phyloP scores from a whole-genome alignment of 2,329 filamentous ascomycete species.

The Colletotrichum scovillei region DNA sequence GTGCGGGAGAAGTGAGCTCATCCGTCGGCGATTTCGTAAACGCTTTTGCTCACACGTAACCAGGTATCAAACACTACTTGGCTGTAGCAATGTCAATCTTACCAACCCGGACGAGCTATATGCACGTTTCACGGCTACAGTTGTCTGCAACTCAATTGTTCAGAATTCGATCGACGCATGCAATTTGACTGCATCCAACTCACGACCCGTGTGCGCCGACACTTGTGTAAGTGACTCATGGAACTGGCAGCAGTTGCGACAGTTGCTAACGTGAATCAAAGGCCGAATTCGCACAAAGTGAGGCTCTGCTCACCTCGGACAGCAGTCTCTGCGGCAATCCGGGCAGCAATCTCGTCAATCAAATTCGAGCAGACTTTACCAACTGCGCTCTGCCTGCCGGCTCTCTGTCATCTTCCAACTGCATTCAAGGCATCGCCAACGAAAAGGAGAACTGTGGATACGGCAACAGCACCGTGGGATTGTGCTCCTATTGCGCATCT shows the following conservation, averaged over 20 bases:
- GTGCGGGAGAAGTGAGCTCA: slow-evolving; percentile 79
- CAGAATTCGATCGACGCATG: slow-evolving; percentile 86
- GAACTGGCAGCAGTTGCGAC: slow-evolving; percentile 2
- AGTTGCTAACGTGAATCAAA: slow-evolving; percentile 48
- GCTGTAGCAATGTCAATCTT: slow-evolving; percentile 82
- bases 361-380: slow-evolving; percentile 93
- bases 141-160: slow-evolving; percentile 93
- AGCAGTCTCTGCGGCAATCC: slow-evolving; percentile 77
- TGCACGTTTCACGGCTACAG: slow-evolving; percentile 90
- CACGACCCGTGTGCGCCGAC: slow-evolving; percentile 86
- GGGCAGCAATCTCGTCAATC: slow-evolving; percentile 71
- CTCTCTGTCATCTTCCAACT: slow-evolving; percentile 77
- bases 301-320: slow-evolving; percentile 85
- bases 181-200: slow-evolving; percentile 69
- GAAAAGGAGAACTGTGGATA: slow-evolving; percentile 92
- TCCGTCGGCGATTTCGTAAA: background rate
- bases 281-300: slow-evolving; percentile 88
- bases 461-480: slow-evolving; percentile 74
- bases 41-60: background rate
- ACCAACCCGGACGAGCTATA: slow-evolving; percentile 85
- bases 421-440: slow-evolving; percentile 81
- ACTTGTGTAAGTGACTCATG: slow-evolving; percentile 74
- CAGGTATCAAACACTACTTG: slow-evolving; percentile 85
- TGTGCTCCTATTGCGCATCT: slow-evolving; percentile 87
- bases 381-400: slow-evolving; percentile 87